Percentiles rank a stretch among this genome's conserved stretches.
Conservation (phyloP, 2,329 filamentous ascomycete species). For the Claviceps fusiformis region DNA sequence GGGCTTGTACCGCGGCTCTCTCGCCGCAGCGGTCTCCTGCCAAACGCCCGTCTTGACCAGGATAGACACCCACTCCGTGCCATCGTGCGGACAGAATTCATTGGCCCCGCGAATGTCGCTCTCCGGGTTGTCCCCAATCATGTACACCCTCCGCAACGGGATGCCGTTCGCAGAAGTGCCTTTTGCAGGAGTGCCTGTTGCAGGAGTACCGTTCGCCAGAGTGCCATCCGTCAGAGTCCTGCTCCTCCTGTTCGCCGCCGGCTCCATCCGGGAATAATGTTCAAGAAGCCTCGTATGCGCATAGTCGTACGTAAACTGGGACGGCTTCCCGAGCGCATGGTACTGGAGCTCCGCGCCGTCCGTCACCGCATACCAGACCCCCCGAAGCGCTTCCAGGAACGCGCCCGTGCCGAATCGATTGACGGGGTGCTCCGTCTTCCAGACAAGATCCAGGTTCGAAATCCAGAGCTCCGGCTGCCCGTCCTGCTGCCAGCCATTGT, state of each 20-base stretch:
- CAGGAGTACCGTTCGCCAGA: no score
- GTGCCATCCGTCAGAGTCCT: conserved; percentile 28
- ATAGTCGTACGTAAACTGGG: conserved; percentile 63
- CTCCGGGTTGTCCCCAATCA: conserved; percentile 84
- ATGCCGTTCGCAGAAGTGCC: conserved; percentile 44
- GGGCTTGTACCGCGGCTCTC: conserved; percentile 45
- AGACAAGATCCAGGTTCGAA: conserved; percentile 80
- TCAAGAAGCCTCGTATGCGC: conserved; percentile 60
- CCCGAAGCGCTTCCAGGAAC: conserved; percentile 69
- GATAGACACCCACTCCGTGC: conserved; percentile 64
- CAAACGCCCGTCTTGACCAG: conserved; percentile 75
- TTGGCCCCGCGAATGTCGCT: conserved; percentile 87
- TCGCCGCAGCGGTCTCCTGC: conserved; percentile 23
- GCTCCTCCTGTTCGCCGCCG: conserved; percentile 5
- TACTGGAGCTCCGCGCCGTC: conserved; percentile 46
- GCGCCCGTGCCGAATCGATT: conserved; percentile 85
- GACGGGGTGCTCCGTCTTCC: conserved; percentile 73
- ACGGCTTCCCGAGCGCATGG: conserved; percentile 73
- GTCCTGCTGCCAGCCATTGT: conserved; percentile 70
- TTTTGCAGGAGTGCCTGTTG: no score
- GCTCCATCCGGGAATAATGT: conserved; percentile 16
- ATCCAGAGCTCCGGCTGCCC: conserved; percentile 73
- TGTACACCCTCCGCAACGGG: conserved; percentile 67
- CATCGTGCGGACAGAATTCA: conserved; percentile 49
- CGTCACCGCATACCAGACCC: conserved; percentile 64